phyloP scores from a whole-genome alignment of 2,329 filamentous ascomycete genomes.

The Aspergillus sp. region DNA sequence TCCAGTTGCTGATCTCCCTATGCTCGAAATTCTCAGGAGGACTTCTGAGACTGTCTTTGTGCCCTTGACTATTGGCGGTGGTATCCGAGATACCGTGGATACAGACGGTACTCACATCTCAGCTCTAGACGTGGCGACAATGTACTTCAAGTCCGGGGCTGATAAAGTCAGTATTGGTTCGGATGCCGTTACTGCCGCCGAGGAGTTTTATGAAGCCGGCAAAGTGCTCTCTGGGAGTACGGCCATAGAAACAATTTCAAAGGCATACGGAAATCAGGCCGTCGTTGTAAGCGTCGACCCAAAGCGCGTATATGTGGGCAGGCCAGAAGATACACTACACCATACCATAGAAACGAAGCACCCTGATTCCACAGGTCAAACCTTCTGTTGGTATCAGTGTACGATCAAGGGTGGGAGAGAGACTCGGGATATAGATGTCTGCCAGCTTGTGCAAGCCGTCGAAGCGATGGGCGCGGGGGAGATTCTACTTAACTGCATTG shows the following conservation, averaged over 20 bases:
- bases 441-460: constrained; percentile 82
- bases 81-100: constrained; percentile 90
- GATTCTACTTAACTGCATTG: constrained; percentile 95
- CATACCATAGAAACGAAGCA: constrained; percentile 71
- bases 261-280: constrained; percentile 92
- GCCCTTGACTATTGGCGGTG: constrained; percentile 90
- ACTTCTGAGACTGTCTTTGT: constrained; percentile 94
- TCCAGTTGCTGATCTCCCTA: constrained; percentile 85
- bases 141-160: constrained; percentile 96
- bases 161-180: constrained; percentile 98
- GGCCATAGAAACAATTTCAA: constrained; percentile 91
- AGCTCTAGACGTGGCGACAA: constrained; percentile 86
- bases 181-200: constrained; percentile 88
- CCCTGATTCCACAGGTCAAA: constrained; percentile 73
- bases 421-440: constrained; percentile 88
- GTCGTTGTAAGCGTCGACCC: constrained; percentile 96
- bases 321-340: constrained; percentile 67
- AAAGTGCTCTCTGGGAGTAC: constrained; percentile 73
- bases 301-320: constrained; percentile 79
- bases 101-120: constrained; percentile 82
- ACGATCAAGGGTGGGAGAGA: constrained; percentile 95
- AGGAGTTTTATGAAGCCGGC: constrained; percentile 78
- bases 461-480: constrained; percentile 96
- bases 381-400: constrained; percentile 94
- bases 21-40: constrained; percentile 87